Conservation (phyloP, 257 asterid species). For the Ophiorrhiza pumila region DNA sequence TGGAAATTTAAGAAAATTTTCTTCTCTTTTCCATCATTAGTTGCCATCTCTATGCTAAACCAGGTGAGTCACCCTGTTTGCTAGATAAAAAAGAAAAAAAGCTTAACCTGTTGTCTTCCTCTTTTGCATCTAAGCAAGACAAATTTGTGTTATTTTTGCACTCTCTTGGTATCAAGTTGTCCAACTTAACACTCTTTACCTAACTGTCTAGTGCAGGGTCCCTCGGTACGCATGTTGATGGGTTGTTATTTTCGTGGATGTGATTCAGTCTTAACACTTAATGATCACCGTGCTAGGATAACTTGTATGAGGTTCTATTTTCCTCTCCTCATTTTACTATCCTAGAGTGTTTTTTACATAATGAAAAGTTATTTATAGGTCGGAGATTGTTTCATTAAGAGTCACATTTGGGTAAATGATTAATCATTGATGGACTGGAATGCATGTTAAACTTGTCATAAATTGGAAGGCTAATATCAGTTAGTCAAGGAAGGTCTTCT, state of each 20-base stretch:
- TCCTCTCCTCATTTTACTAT: constrained; percentile 3
- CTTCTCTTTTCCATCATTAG: not conserved
- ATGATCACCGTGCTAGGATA: constrained; percentile 63
- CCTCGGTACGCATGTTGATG: constrained; percentile 32
- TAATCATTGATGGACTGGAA: not conserved
- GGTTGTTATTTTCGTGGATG: constrained; percentile 28
- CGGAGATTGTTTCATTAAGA: not conserved
- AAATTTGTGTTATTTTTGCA: too few relatives aligned
- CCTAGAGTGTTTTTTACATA: not conserved
- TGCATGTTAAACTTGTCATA: not conserved
- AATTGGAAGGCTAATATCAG: not conserved
- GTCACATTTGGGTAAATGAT: not conserved
- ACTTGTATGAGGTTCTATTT: constrained; percentile 62
- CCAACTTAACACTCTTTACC: not conserved
- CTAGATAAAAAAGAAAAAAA: too few relatives aligned
- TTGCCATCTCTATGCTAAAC: not conserved
- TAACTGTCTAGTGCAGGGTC: constrained; percentile 44
- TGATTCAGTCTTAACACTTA: constrained; percentile 22
- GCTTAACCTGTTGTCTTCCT: not conserved
- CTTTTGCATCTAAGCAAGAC: not conserved
- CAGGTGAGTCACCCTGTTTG: not conserved
- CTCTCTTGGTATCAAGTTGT: not conserved
- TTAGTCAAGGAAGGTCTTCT: not conserved
- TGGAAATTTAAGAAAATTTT: not conserved
- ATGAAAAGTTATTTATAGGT: not conserved